Base-by-base conservation (phyloP, 2,329 filamentous ascomycete genomes). In the Neodidymelliopsis sp. region DNA sequence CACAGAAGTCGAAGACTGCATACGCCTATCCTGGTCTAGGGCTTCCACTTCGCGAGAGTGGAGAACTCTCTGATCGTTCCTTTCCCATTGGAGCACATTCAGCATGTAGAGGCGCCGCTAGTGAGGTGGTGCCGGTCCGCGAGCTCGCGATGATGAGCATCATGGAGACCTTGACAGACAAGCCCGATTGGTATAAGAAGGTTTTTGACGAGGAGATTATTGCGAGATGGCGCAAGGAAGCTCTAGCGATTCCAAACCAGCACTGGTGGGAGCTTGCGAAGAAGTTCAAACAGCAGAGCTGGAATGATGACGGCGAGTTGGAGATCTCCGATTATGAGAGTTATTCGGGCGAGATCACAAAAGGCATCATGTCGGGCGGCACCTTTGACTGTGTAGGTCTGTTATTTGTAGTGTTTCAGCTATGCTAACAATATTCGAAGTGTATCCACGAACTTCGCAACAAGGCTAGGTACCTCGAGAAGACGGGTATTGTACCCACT, bases 381-480 rank as follows among this genome's bases (percentile, higher is more conserved):
- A 35, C 52, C 3, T 60, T 66, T 23, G 39, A 57, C 12, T 49
- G 23, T 39, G 61, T 64, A 53, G 23, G 59, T 53, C 11, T 11
- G 11, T 4, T 4, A 22, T 18, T 33, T 13, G 4, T 13, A 11
- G 22, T n/a, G 18, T 7, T 24, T 30, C 18, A 47, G 30, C 1
- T 2, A n/a, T n/a, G 15, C 29, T 18, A 12, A 33, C 16, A 12
- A 13, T 9, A 24, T n/a, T 12, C 30, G n/a, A n/a, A 64, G 60
- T 65, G 62, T 34, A 43, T 65, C 19, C 57, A 69, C 6, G 81
- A 84, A 55, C 73, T 84, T 0, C 73, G 69, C 10, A 75, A 75
- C 59, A 83, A 84, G 57, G 79, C 80, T 1, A 60, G 58, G n/a
- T 62, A 76, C n/a, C 76, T 76, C 49, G 63, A 75, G 40, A 47